Percentiles rank a stretch among this genome's conserved stretches.
These are phyloP conservation scores for Zygnema circumcarinatum DNA, from an alignment of 139 green algal genomes.

Conservation along the genomic window DNA sequence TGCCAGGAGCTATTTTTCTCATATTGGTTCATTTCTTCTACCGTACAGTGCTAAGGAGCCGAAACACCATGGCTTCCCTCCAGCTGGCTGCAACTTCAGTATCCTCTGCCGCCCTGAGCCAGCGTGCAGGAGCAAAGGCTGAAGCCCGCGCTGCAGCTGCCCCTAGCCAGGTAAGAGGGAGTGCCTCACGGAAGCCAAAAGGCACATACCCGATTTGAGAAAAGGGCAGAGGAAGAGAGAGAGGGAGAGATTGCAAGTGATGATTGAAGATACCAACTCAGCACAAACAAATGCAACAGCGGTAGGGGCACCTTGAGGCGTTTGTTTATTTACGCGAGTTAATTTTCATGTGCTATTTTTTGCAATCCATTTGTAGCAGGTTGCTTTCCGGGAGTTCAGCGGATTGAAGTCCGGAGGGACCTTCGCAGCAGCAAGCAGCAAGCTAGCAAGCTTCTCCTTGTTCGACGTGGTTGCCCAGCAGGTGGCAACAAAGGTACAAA, in stretches of 20 bases:
- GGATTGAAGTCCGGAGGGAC: not conserved
- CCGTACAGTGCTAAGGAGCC: not conserved
- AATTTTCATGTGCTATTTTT: not conserved
- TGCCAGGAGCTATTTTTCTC: not conserved
- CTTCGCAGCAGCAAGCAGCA: not conserved
- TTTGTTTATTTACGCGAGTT: not conserved
- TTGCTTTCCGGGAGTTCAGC: not conserved
- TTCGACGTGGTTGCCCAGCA: constrained; percentile 2
- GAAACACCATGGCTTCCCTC: not conserved
- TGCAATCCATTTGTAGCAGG: not conserved
- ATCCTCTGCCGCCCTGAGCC: not conserved
- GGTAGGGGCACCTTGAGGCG: not conserved
- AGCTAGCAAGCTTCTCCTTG: not conserved
- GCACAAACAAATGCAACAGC: not conserved
- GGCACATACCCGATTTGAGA: not conserved
- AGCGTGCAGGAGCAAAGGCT: not conserved
- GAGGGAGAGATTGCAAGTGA: too few relatives aligned
- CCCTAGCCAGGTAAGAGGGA: not conserved
- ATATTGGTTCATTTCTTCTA: not conserved
- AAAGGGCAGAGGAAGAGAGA: not conserved
- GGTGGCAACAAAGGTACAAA: not conserved
- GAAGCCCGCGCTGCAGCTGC: not conserved
- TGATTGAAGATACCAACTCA: not conserved
- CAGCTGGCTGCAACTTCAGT: not conserved
- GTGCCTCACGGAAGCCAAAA: too few relatives aligned